Percentiles rank a stretch among this genome's conserved stretches.
Conservation (phyloP, 352 stramenopile genomes). For the Pythium phragmitis region DNA sequence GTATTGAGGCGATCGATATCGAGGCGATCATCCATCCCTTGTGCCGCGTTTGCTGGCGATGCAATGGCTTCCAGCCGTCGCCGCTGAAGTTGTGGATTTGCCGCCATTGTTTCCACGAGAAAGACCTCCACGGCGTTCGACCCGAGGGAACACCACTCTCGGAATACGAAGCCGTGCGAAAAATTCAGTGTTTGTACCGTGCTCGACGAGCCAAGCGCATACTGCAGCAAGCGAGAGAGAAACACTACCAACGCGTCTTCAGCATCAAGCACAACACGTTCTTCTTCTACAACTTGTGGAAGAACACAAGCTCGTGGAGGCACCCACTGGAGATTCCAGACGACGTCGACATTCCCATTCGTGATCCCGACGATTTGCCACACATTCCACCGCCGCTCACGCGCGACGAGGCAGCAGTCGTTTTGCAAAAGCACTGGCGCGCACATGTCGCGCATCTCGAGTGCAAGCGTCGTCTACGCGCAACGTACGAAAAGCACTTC, state of each 20-base stretch:
- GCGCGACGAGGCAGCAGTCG: constrained; percentile 41
- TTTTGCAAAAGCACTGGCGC: constrained; percentile 48
- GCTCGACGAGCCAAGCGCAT: constrained; percentile 45
- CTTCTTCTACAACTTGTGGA: constrained; percentile 81
- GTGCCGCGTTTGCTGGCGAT: constrained; percentile 77
- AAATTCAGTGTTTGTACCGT: constrained; percentile 70
- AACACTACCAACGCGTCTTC: constrained; percentile 72
- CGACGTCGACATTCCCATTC: constrained; percentile 62
- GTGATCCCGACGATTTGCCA: constrained; percentile 59
- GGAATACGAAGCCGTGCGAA: constrained; percentile 75
- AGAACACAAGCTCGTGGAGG: constrained; percentile 44
- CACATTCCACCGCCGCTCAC: constrained; percentile 53
- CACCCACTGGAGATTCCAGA: constrained; percentile 38
- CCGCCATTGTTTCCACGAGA: constrained; percentile 69
- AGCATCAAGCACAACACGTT: constrained; percentile 73
- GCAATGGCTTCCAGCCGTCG: constrained; percentile 69
- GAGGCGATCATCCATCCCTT: constrained; percentile 63
- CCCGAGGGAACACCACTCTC: constrained; percentile 37
- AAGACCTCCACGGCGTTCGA: constrained; percentile 58
- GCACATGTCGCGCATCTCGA: constrained; percentile 31
- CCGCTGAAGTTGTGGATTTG: constrained; percentile 68
- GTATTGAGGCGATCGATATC: constrained; percentile 68
- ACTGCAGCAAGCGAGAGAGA: constrained; percentile 53
- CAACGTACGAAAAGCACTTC: constrained; percentile 69
- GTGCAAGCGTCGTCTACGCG: constrained; percentile 29